Evolutionary conservation across 2,329 filamentous ascomycete species (phyloP).

Genomic region (Colletotrichum spaethianum): DNA sequence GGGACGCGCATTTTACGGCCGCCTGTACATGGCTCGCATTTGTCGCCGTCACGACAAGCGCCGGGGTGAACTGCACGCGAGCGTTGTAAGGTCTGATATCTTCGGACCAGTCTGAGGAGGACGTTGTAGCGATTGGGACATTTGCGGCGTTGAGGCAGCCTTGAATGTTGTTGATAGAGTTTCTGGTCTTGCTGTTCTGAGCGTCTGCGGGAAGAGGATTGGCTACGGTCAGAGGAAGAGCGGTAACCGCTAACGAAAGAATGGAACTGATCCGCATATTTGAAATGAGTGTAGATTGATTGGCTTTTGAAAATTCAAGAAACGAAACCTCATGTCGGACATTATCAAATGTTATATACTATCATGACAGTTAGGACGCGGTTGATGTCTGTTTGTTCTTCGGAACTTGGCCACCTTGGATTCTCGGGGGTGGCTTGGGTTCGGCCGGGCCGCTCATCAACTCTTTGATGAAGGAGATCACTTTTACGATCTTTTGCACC

Average conservation of each 20-base stretch:
- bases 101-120: slow-evolving; percentile 39
- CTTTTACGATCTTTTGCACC: background rate
- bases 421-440: background rate
- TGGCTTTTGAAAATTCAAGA: too few species aligned
- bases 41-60: slow-evolving; percentile 59
- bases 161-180: slow-evolving; percentile 21
- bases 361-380: background rate
- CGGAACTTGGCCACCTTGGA: background rate
- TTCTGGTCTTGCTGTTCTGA: background rate
- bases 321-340: background rate
- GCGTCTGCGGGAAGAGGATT: slow-evolving; percentile 21
- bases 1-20: slow-evolving; percentile 61
- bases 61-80: slow-evolving; percentile 54
- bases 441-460: background rate
- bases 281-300: background rate
- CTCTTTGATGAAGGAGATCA: background rate
- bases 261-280: slow-evolving; percentile 11
- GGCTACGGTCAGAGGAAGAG: slow-evolving; percentile 1
- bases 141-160: slow-evolving; percentile 45
- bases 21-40: slow-evolving; percentile 60
- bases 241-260: slow-evolving; percentile 10
- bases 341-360: background rate
- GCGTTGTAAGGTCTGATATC: slow-evolving; percentile 51
- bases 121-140: slow-evolving; percentile 43
- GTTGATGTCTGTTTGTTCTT: background rate